A percentile compares a stretch with the other conserved stretches of the same genome.
Evolutionary conservation across 78 protist species (phyloP).

Genomic region (Polysphondylium violaceum): DNA sequence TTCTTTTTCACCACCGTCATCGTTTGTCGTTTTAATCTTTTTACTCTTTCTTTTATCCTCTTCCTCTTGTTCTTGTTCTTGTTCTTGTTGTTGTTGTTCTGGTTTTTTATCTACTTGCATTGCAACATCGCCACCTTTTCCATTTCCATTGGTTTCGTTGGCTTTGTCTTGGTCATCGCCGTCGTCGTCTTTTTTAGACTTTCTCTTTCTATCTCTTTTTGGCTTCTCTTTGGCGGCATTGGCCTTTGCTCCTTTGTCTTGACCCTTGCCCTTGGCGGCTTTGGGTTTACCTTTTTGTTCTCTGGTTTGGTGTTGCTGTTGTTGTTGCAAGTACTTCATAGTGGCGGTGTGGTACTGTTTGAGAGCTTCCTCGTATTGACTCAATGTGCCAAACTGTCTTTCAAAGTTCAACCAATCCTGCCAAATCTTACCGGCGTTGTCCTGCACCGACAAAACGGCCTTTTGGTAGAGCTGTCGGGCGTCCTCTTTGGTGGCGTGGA

Average conservation of each 20-base stretch:
- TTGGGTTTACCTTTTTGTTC: not conserved
- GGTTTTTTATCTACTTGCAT: not conserved
- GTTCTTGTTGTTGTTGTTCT: not conserved
- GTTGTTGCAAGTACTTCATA: conserved; percentile 1
- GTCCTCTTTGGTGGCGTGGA: not conserved
- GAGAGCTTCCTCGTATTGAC: not conserved
- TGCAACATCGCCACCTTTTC: not conserved
- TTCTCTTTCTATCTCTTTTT: not conserved
- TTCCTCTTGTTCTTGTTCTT: too few relatives aligned
- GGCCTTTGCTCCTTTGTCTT: not conserved
- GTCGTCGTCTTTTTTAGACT: not conserved
- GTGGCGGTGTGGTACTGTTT: not conserved
- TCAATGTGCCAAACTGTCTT: conserved; percentile 16
- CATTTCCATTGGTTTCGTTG: not conserved
- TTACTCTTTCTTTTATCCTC: too few relatives aligned
- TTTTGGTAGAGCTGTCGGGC: conserved; percentile 3
- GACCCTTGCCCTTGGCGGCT: not conserved
- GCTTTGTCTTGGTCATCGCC: not conserved
- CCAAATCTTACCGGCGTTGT: not conserved
- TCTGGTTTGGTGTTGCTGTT: conserved; percentile 5
- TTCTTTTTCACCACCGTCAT: not conserved
- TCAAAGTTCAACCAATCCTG: conserved; percentile 61
- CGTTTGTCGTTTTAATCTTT: conserved; percentile 1
- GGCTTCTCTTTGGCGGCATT: too few relatives aligned
- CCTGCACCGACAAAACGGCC: not conserved